Base-by-base conservation (phyloP, 2,329 filamentous ascomycete genomes). In the Arthroderma uncinatum region DNA sequence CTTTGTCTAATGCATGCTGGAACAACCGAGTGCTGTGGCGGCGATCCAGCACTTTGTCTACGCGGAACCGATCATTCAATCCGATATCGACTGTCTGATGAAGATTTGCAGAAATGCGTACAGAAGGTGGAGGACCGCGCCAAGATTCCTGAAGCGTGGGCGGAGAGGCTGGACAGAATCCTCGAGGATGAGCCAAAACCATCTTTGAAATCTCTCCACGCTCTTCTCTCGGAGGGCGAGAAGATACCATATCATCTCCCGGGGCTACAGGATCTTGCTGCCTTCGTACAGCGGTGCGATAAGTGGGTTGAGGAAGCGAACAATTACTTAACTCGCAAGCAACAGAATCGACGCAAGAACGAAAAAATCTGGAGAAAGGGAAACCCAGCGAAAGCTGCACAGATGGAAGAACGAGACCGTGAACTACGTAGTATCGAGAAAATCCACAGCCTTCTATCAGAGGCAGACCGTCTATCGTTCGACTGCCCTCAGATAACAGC, bases 301-400 rank as follows among this genome's bases (percentile, higher is more conserved):
- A 90, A 95, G 69, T 96, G 94, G 87, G 89, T 96, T 61, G 93
- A 97, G 66, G 92, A 97, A 74, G 93, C 93, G 62, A 93, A 89
- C 66, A 91, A 87, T 68, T 98, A 94, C 76, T 95, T 91, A 67
- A 91, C 93, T 59, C 87, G 93, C 64, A 98, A 98, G 76, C 92
- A 96, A 75, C 92, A 96, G 73, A 95, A 94, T 68, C 87, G 93
- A 61, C 89, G 92, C 60, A 97, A 97, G 74, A 95, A 87, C 71
- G 92, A 96, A 66, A 93, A 89, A 68, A 82, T 82, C 47, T 93
- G 87, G 83, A 87, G 89, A 62, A 85, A 82, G 65, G 81, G 84
- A 57, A 82, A 81, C 64, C 73, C 73, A 54, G 79, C 84, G 54
- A 92, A 87, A 71, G 85, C 84, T 54, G 82, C 86, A 56, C 91